Base-by-base conservation (phyloP, 177 flowering plant species). In the Telopea speciosissima region DNA sequence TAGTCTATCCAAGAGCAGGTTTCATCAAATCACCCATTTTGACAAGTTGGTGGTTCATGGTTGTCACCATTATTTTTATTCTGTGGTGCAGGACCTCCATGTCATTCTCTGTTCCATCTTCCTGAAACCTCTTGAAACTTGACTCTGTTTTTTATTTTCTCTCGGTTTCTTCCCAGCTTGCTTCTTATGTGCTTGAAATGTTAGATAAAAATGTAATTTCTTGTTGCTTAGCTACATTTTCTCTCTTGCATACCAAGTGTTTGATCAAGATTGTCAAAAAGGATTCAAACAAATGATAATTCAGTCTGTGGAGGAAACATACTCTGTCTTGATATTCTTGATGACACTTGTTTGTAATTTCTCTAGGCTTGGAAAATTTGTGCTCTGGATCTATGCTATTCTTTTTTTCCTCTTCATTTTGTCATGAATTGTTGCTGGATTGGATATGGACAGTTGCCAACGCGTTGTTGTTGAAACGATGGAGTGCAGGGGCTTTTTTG, bases 381-480 rank as follows among this genome's bases (percentile, higher is more conserved):
- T n/a, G n/a, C 52, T 19, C 17, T 66, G 14, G 24, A 60, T 68
- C 65, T 52, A 49, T n/a, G n/a, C 28, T 16, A n/a, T n/a, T 26
- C 40, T 16, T 60, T 54, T 24, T 0, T 0, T 52, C 31, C 17
- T 19, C 40, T 16, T 21, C n/a, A 59, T n/a, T 65, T 17, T 42
- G 40, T 4, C 0, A 24, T 13, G 8, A 19, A 54, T 24, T 54
- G 10, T 26, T 28, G 21, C 2, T 60, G 63, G 16, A 33, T 67
- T 26, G 22, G 63, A 24, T 52, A 19, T 24, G 65, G 49, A 71
- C 82, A 93, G 98, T 90, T 70, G 95, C 96, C 24, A 97, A 93
- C 77, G 74, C 88, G 76, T 74, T 96, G 73, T 76, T 90, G 71
- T 96, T 98, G 98, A 89, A 74, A 79, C 83, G 80, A 63, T 78